Evolutionary conservation across 2,329 filamentous ascomycete genomes (phyloP).

Genomic region (Paraphaeosphaeria sporulosa): DNA sequence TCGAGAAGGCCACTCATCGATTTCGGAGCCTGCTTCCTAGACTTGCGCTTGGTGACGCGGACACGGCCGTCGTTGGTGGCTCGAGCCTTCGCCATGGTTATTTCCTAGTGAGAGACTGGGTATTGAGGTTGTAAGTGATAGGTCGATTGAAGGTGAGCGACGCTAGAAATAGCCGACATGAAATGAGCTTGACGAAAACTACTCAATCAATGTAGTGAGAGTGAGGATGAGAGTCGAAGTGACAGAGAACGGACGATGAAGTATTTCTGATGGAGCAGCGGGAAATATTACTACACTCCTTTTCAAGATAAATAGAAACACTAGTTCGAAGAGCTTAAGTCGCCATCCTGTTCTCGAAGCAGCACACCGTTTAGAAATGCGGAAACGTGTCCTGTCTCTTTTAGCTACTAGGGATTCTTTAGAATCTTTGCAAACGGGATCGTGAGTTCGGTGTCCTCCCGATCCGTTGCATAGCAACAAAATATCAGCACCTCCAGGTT

Average conservation of each 20-base stretch:
- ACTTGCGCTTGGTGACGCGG: neutral
- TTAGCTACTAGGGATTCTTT: too few relatives aligned
- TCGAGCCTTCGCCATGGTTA: conserved; percentile 3
- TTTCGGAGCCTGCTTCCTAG: neutral
- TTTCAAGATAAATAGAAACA: neutral
- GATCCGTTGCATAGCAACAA: too few relatives aligned
- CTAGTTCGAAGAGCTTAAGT: too few relatives aligned
- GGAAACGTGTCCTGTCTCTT: too few relatives aligned
- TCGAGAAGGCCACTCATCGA: neutral
- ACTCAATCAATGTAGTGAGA: neutral
- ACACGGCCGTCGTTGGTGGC: neutral
- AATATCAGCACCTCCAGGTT: too few relatives aligned
- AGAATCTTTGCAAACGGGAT: too few relatives aligned
- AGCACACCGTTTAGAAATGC: too few relatives aligned
- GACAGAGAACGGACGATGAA: neutral
- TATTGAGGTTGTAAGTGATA: neutral
- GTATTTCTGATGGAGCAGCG: neutral
- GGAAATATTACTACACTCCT: neutral
- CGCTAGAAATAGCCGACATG: neutral
- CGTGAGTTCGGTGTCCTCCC: too few relatives aligned
- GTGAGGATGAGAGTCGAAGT: neutral
- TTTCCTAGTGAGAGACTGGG: neutral
- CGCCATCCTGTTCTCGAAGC: too few relatives aligned
- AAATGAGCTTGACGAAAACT: neutral
- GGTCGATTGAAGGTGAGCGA: neutral